These are phyloP conservation scores for Dactylellina drechsleri DNA, from an alignment of 2,329 filamentous ascomycete genomes.

Conservation along the genomic window DNA sequence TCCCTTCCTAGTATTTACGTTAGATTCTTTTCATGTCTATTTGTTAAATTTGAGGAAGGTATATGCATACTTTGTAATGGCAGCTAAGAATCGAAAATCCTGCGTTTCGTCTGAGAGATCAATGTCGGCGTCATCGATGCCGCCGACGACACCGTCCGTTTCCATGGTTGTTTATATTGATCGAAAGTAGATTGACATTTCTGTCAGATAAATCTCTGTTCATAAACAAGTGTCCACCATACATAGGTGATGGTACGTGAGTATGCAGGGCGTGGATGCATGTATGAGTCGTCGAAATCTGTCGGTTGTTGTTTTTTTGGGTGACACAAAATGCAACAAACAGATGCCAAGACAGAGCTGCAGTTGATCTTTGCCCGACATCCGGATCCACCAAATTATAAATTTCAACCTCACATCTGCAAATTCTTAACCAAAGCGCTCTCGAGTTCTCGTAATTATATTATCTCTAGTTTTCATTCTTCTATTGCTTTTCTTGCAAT, in stretches of 20 bases:
- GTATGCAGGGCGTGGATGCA: not conserved
- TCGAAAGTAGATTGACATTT: too few relatives aligned
- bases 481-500: not conserved
- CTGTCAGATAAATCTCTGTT: too few relatives aligned
- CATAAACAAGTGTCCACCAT: too few relatives aligned
- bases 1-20: conserved; percentile 29
- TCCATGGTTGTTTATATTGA: conserved; percentile 20
- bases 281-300: not conserved
- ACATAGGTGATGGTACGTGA: not conserved
- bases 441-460: not conserved
- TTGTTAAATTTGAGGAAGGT: conserved; percentile 43
- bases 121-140: conserved; percentile 64
- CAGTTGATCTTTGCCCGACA: conserved; percentile 15
- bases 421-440: too few relatives aligned
- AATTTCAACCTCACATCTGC: not conserved
- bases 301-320: not conserved
- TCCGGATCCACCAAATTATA: not conserved
- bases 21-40: conserved; percentile 31
- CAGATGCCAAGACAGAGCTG: conserved; percentile 27
- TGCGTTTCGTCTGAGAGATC: conserved; percentile 81
- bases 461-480: not conserved
- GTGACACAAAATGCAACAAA: conserved; percentile 43
- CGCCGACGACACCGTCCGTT: conserved; percentile 57
- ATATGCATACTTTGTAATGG: conserved; percentile 65
- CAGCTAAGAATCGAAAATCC: conserved; percentile 80